Base-by-base conservation (phyloP, 495 filamentous ascomycete species). In the Aspergillus indologenus region DNA sequence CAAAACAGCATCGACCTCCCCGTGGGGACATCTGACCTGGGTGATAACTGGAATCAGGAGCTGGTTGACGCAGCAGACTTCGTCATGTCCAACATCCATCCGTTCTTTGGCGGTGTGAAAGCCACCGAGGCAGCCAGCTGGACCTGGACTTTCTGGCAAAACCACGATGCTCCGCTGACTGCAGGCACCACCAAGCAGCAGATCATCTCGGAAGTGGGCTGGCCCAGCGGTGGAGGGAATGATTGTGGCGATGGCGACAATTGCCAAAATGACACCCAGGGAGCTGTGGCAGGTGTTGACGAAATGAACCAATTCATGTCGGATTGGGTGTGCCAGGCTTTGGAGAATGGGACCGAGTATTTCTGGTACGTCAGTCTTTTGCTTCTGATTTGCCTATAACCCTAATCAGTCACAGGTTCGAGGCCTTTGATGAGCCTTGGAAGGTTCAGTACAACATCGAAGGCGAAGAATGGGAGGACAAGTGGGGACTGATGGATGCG, bases 61-160 rank as follows among this genome's bases (percentile, higher is more conserved):
- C 80, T 98, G 17, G 87, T 89, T 0, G 54, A 67, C 5, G 77
- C 83, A 48, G 87, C 90, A 45, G 94, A 98, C 63, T 82, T 90
- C 60, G 85, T 97, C 68, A 98, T 98, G 93, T 89, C 90, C 19
- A 98, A 98, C 69, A 87, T 98, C 34, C 94, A 98, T 71, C 94
- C 94, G 1, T 98, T 98, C 80, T 98, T 98, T 65, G 91, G 85
- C 4, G 94, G 94, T 54, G 85, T 90, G 45, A 76, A 79, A 15
- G 86, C 82, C 15, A 76, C 83, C 20, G 65, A 78, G 19, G 93
- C 92, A 0, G 85, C 92, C 9, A 75, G 75, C 22, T 98, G 94
- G 94, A 96, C 92, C 4, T 89, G 79, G 80, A 65, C 72, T 57
- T 97, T 97, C 73, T 98, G 91, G 87, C 68, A 83, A 48, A 58